These are phyloP conservation scores for Sporothrix variecibatus DNA, from an alignment of 2,329 filamentous ascomycete species.

Conservation along the genomic window DNA sequence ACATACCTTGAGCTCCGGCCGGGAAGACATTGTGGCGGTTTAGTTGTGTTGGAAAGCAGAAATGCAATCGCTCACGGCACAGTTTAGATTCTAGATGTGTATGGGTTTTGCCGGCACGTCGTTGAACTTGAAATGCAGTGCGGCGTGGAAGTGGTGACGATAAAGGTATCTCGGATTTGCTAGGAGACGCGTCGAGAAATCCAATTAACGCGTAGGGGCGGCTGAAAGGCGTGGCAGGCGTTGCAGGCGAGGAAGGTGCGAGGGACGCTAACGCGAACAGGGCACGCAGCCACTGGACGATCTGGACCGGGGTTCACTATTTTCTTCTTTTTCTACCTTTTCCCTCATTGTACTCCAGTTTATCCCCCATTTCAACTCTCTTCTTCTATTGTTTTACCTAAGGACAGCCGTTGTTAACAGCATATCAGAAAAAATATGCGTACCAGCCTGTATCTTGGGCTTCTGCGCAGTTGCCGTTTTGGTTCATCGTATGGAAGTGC, in stretches of 20 bases:
- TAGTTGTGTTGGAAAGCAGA: not conserved
- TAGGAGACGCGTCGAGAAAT: constrained; percentile 29
- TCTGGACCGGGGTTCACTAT: not conserved
- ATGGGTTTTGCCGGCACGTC: not conserved
- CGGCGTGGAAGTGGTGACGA: not conserved
- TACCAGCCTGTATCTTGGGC: not conserved
- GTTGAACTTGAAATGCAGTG: not conserved
- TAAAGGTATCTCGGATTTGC: not conserved
- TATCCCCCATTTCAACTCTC: not conserved
- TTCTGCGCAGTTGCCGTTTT: not conserved
- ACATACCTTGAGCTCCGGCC: constrained; percentile 69
- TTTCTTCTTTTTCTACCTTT: not conserved
- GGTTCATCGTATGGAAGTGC: not conserved
- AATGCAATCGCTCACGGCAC: not conserved
- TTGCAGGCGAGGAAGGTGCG: not conserved
- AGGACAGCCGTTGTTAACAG: not conserved
- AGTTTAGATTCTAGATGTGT: not conserved
- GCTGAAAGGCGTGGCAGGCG: not conserved
- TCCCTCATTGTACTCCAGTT: too few relatives aligned
- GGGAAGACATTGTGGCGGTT: constrained; percentile 62
- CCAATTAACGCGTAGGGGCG: constrained; percentile 30
- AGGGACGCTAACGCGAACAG: constrained; percentile 21
- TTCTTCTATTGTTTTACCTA: not conserved
- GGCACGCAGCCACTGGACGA: not conserved
- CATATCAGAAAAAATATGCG: not conserved